Base-by-base conservation (phyloP, 352 stramenopile genomes). In the Phytopythium sindhum region DNA sequence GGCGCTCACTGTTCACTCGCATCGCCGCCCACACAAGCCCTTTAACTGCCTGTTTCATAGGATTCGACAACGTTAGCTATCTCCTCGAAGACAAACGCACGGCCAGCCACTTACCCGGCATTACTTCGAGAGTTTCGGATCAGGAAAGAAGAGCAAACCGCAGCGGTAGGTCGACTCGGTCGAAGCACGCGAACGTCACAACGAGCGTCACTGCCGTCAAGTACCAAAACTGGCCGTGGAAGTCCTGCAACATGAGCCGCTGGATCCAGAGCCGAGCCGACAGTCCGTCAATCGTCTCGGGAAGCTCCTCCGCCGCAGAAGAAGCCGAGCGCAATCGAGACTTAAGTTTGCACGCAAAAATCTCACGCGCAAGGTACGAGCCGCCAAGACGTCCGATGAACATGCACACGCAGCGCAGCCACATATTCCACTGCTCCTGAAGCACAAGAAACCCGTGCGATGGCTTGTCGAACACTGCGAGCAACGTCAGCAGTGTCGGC, bases 191-290 rank as follows among this genome's bases (percentile, higher is more conserved):
- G 44, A 95, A 95, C 2, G 79, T 91, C 9, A 93, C 84, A 15
- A 93, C 82, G 54, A 93, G 81, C 11, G 87, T 95, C 55, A 92
- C 85, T 26, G 85, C 73, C 17, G 77, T 92, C n/a, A 95, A 62
- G 55, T 94, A 95, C 84, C 87, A 92, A 60, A 95, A 95, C 62
- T 94, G 87, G 6, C 78, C 78, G 33, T 93, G 84, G 47, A 93
- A 95, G 60, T 95, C 85, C 54, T 90, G 81, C 4, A 94, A 67
- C 85, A 95, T 94, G 26, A 95, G 78, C n/a, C 75, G 73, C 60
- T 95, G 85, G 69, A 95, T 90, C 80, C 85, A 92, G 44, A 93
- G 65, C 0, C 85, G 74, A 12, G 80, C 86, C 24, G 86, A 84
- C 47, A 90, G 68, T n/a, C 81, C 80, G 44, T 91, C 83, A 17